Evolutionary conservation across 768 basidiomycete genomes (phyloP), one percentile per base, ranked within the genome.

Genomic region (Ramaria rubella): DNA sequence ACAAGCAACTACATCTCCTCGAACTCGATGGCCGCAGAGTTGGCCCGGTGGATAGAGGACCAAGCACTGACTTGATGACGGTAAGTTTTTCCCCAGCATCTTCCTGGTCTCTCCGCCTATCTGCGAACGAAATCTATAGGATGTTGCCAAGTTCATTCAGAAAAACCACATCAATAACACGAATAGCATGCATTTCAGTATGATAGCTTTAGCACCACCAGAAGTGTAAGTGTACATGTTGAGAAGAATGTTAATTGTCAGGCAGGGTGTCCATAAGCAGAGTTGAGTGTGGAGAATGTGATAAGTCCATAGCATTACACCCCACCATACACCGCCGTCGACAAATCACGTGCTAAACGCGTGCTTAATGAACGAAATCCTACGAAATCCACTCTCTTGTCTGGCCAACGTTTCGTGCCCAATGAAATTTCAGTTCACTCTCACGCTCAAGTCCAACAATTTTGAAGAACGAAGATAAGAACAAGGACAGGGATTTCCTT

Each of bases 21-120:
- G 94, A 96, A 68, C 73, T 98, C 46, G 93, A 96, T 70, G 94
- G 94, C 1, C 72, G 82, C 42, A 72, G 94, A 43, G 70, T 67
- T 8, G 89, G 89, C 3, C 92, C 94, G 1, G 75, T 96, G 61
- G 93, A 96, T 66, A 78, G 85, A 61, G 90, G 90, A 0, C 73
- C 75, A 57, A 82, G 81, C 60, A 69, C 58, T 1, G 74, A 87
- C 65, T 70, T 92, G 43, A 67, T 92, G 50, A 65, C 73, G 66
- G 88, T 80, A 36, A 48, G 45, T 24, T n/a, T 44, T 30, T 23
- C 23, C 30, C 30, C 54, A 5, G 29, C 31, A 12, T 38, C n/a
- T 55, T 7, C 15, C 29, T 59, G 44, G 19, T 29, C 26, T 30
- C 42, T 38, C 2, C 24, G 52, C 38, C 23, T 12, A 19, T 21